phyloP scores from a whole-genome alignment of 2,329 filamentous ascomycete species.

The Zalaria sp. region DNA sequence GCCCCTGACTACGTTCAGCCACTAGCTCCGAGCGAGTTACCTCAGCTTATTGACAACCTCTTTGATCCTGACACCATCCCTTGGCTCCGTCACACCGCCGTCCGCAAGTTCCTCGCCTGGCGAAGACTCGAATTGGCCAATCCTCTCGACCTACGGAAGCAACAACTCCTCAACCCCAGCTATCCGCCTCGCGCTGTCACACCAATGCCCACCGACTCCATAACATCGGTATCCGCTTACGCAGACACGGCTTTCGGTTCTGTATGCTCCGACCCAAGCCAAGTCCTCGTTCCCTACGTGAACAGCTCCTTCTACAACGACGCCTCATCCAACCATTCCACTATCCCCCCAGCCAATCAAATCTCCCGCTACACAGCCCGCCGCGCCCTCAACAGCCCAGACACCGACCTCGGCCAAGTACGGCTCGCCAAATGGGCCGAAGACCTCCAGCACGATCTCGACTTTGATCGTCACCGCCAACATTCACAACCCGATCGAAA shows the following conservation, averaged over 20 bases:
- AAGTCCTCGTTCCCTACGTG: slow-evolving; percentile 4
- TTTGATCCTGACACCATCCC: slow-evolving; percentile 67
- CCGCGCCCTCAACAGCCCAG: not conserved
- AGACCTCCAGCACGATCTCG: slow-evolving; percentile 62
- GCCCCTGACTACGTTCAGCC: slow-evolving; percentile 79
- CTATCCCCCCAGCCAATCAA: not conserved
- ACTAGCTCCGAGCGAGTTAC: slow-evolving; percentile 61
- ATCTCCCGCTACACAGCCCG: not conserved
- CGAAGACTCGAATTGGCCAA: slow-evolving; percentile 25
- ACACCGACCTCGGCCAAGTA: slow-evolving; percentile 31
- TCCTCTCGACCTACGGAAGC: slow-evolving; percentile 13
- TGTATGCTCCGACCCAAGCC: slow-evolving; percentile 12
- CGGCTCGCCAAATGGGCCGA: slow-evolving; percentile 69
- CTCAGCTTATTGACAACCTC: slow-evolving; percentile 52
- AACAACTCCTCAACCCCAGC: slow-evolving; percentile 9
- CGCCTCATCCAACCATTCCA: too few species aligned
- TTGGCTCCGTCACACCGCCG: slow-evolving; percentile 69
- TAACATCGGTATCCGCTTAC: not conserved
- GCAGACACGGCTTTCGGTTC: slow-evolving; percentile 5
- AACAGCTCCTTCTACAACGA: not conserved
- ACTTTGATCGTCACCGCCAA: slow-evolving; percentile 44
- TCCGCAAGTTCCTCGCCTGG: slow-evolving; percentile 69
- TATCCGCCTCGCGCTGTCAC: slow-evolving; percentile 11
- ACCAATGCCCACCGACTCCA: slow-evolving; percentile 8
- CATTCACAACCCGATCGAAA: too few species aligned